Percentiles rank a stretch among this genome's conserved stretches.
Evolutionary conservation across 768 basidiomycete genomes (phyloP).

Genomic region (Ramaria sp.): DNA sequence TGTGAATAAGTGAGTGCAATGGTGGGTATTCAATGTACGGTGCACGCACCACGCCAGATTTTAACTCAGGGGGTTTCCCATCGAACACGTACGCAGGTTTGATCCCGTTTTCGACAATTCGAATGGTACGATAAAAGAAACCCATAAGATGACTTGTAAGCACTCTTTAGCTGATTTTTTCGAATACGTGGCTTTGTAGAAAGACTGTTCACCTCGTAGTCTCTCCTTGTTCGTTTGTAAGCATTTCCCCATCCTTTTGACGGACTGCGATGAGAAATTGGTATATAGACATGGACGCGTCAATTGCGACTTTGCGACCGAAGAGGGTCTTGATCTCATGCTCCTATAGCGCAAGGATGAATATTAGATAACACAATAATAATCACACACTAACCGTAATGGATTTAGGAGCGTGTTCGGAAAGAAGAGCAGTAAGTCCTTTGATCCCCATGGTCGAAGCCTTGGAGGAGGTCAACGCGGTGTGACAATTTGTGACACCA

Average conservation of each 20-base stretch:
- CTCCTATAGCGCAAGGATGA: slow-evolving; percentile 31
- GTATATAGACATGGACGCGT: slow-evolving; percentile 96
- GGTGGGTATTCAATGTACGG: no score
- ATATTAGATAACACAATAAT: neutral
- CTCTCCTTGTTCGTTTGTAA: slow-evolving; percentile 96
- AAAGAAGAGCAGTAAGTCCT: slow-evolving; percentile 82
- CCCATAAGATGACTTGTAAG: slow-evolving; percentile 83
- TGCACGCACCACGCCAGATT: slow-evolving; percentile 83
- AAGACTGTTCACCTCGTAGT: slow-evolving; percentile 54
- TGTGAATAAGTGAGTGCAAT: no score
- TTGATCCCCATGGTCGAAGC: slow-evolving; percentile 76
- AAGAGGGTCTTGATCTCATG: slow-evolving; percentile 97
- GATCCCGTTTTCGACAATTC: slow-evolving; percentile 97
- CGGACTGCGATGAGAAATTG: slow-evolving; percentile 97
- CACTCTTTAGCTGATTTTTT: neutral
- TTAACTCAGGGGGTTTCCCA: slow-evolving; percentile 95
- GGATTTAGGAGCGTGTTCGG: slow-evolving; percentile 79
- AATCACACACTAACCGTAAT: slow-evolving; percentile 34
- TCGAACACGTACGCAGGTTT: slow-evolving; percentile 98
- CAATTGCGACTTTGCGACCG: slow-evolving; percentile 96
- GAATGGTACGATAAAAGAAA: slow-evolving; percentile 93
- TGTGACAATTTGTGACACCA: neutral
- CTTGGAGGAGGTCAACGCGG: neutral
- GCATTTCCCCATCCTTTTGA: slow-evolving; percentile 90
- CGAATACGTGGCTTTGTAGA: neutral